Evolutionary conservation across 2,329 filamentous ascomycete species (phyloP).

Genomic region (Aspergillus persii): DNA sequence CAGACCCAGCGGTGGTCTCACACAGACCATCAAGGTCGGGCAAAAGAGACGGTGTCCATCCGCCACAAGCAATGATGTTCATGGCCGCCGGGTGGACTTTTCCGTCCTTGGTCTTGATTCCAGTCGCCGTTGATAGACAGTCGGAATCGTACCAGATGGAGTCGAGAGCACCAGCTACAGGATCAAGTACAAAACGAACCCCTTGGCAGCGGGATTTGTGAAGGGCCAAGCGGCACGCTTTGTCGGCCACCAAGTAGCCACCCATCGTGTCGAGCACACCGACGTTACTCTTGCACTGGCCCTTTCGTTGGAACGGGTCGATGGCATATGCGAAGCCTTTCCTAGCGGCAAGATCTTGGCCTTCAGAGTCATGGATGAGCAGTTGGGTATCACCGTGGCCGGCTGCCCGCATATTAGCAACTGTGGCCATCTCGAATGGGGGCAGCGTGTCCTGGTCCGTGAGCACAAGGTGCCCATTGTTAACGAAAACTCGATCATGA

Average conservation of each 20-base stretch:
- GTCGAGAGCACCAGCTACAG: constrained; percentile 16
- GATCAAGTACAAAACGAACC: constrained; percentile 44
- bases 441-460: background rate
- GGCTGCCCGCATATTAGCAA: constrained; percentile 26
- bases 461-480: constrained; percentile 10
- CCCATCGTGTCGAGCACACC: constrained; percentile 49
- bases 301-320: constrained; percentile 37
- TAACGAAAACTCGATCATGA: constrained; percentile 38
- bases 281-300: constrained; percentile 25
- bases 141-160: background rate
- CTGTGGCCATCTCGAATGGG: background rate
- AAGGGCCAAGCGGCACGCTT: constrained; percentile 47
- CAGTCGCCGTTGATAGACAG: constrained; percentile 28
- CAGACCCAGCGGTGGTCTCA: constrained; percentile 51
- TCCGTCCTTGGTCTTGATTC: constrained; percentile 42
- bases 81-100: constrained; percentile 31
- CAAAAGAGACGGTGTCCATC: constrained; percentile 46
- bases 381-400: constrained; percentile 38
- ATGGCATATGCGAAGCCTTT: constrained; percentile 33
- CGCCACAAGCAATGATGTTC: constrained; percentile 44
- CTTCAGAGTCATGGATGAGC: constrained; percentile 25
- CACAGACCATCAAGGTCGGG: constrained; percentile 42
- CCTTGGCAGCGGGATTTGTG: constrained; percentile 43
- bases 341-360: constrained; percentile 28
- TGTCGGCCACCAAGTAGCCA: constrained; percentile 47